Evolutionary conservation across 179 eudicot genomes (phyloP).

Genomic region (Silene noctiflora): DNA sequence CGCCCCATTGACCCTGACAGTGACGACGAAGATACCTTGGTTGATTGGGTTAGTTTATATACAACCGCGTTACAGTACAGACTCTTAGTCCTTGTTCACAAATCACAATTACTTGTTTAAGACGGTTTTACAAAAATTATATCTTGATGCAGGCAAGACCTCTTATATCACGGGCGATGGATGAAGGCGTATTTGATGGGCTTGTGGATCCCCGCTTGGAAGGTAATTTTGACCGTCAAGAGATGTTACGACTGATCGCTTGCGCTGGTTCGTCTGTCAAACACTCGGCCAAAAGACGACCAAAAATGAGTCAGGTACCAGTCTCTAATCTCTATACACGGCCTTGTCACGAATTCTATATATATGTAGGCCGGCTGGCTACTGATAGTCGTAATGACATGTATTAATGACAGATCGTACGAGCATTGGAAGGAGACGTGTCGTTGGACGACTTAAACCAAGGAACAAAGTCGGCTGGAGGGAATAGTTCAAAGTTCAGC

Average conservation of each 20-base stretch:
- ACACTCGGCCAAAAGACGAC: constrained; percentile 70
- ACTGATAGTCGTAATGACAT: not conserved
- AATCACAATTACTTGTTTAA: no score
- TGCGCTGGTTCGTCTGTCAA: constrained; percentile 59
- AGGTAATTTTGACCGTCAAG: constrained; percentile 45
- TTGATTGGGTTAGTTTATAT: constrained; percentile 55
- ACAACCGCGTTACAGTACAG: no score
- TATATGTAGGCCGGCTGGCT: no score
- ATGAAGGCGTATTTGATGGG: constrained; percentile 47
- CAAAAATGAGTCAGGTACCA: constrained; percentile 73
- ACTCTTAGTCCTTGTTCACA: no score
- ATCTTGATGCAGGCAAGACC: constrained; percentile 53
- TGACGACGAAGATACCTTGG: constrained; percentile 50
- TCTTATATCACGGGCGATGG: constrained; percentile 32
- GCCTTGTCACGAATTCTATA: no score
- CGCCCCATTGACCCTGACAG: constrained; percentile 32
- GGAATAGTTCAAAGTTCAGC: constrained; percentile 26
- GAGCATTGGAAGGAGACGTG: constrained; percentile 60
- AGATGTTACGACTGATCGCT: constrained; percentile 62
- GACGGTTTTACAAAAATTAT: not conserved
- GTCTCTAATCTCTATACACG: no score
- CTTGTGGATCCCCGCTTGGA: constrained; percentile 58
- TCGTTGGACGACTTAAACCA: constrained; percentile 52
- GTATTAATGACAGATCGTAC: constrained; percentile 40
- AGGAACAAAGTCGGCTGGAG: constrained; percentile 27